Conservation (phyloP, 2,329 filamentous ascomycete species). For the Fusarium newnesense region DNA sequence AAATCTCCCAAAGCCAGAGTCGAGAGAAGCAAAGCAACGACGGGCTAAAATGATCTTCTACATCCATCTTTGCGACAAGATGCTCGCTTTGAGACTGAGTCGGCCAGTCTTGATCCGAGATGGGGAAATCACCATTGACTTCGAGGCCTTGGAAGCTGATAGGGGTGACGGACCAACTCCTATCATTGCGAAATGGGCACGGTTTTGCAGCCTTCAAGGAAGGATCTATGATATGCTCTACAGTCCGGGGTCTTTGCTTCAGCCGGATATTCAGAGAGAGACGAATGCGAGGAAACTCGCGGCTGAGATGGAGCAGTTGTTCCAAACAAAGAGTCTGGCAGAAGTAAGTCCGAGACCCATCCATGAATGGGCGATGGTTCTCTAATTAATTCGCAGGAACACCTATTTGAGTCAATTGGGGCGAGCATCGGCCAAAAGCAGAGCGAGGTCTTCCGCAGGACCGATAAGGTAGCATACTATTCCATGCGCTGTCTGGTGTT, state of each 20-base stretch:
- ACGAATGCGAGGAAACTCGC: background rate
- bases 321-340: background rate
- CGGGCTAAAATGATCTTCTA: background rate
- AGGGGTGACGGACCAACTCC: background rate
- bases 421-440: background rate
- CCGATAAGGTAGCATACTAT: background rate
- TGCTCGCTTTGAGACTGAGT: slow-evolving; percentile 4
- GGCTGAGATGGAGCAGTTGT: background rate
- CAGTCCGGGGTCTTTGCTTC: background rate
- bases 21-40: background rate
- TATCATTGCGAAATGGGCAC: background rate
- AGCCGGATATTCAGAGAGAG: background rate
- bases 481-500: slow-evolving; percentile 8
- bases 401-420: background rate
- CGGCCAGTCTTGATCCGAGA: background rate
- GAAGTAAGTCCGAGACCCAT: background rate
- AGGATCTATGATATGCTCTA: slow-evolving; percentile 1
- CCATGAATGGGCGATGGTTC: rapidly evolving
- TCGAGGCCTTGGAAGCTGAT: background rate
- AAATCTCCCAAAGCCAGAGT: background rate
- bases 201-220: background rate
- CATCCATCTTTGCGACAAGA: slow-evolving; percentile 7
- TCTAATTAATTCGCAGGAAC: background rate
- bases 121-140: background rate
- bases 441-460: background rate